Percentiles rank a stretch among this genome's conserved stretches.
Evolutionary conservation across 2,329 filamentous ascomycete species (phyloP).

Genomic region (Xylariaceae sp.): DNA sequence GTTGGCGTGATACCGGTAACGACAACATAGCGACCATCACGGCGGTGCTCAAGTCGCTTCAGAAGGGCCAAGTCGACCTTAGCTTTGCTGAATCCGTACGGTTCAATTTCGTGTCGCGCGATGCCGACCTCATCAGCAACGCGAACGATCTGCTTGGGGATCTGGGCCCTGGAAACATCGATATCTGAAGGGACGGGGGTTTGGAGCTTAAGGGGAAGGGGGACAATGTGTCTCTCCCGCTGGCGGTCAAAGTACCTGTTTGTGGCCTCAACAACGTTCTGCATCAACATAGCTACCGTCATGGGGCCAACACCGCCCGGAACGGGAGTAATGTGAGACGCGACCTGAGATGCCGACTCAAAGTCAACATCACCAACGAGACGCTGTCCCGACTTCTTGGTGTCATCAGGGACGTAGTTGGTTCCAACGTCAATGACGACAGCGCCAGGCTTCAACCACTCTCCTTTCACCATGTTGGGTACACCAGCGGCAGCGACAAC

Average conservation of each 20-base stretch:
- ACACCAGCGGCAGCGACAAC: constrained; percentile 88
- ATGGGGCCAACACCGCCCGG: constrained; percentile 96
- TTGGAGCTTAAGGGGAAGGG: constrained; percentile 75
- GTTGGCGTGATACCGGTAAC: constrained; percentile 96
- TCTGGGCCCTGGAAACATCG: constrained; percentile 80
- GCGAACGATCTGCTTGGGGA: constrained; percentile 83
- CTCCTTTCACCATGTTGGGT: constrained; percentile 82
- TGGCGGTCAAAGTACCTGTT: constrained; percentile 76
- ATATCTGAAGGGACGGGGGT: constrained; percentile 93
- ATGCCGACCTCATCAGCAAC: constrained; percentile 86
- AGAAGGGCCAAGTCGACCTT: constrained; percentile 84
- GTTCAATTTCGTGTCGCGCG: constrained; percentile 81
- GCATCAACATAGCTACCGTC: constrained; percentile 96
- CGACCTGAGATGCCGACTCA: constrained; percentile 75
- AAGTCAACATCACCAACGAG: constrained; percentile 95
- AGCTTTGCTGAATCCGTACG: constrained; percentile 91
- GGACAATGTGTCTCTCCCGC: constrained; percentile 71
- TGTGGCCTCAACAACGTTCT: constrained; percentile 88
- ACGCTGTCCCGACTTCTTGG: constrained; percentile 86
- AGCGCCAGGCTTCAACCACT: constrained; percentile 91
- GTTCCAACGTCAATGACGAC: constrained; percentile 97
- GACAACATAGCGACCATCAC: constrained; percentile 84
- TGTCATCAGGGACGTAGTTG: constrained; percentile 85
- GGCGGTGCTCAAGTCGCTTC: constrained; percentile 78
- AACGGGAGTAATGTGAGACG: constrained; percentile 90